phyloP scores from a whole-genome alignment of 306 rosid genomes.

The Hippophae gyantsensis region DNA sequence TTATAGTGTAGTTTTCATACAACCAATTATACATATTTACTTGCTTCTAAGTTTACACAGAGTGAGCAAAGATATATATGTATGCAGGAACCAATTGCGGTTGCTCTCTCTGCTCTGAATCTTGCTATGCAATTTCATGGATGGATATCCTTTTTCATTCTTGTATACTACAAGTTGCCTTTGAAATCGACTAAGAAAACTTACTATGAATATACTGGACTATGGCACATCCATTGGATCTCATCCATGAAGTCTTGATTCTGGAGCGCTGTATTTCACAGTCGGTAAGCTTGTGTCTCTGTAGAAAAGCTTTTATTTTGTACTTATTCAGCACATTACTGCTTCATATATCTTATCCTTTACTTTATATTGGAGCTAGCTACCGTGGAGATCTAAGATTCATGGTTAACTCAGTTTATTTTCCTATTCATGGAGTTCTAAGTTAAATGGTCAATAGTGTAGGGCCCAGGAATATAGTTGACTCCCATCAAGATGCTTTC shows the following conservation, averaged over 20 bases:
- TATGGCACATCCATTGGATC: constrained; percentile 87
- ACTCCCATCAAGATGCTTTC: too few species aligned
- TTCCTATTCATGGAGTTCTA: too few species aligned
- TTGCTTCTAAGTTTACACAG: constrained; percentile 11
- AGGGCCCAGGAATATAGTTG: too few species aligned
- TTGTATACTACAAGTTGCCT: constrained; percentile 75
- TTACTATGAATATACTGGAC: constrained; percentile 71
- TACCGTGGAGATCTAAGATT: too few species aligned
- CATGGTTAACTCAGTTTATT: too few species aligned
- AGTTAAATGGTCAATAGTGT: too few species aligned
- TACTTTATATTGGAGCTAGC: too few species aligned
- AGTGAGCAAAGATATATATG: constrained; percentile 12
- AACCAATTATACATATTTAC: constrained; percentile 7
- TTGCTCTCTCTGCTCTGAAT: constrained; percentile 79
- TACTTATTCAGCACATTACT: too few species aligned
- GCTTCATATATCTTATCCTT: too few species aligned
- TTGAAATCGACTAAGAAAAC: constrained; percentile 58
- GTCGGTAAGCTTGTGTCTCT: constrained; percentile 46
- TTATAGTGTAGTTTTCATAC: constrained; percentile 6
- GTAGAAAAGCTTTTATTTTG: too few species aligned
- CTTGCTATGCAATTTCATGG: constrained; percentile 97
- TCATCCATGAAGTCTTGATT: constrained; percentile 83
- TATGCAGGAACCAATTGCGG: constrained; percentile 87
- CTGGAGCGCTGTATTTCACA: constrained; percentile 88
- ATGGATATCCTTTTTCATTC: constrained; percentile 94